phyloP scores from a whole-genome alignment of 257 asterid species.

The Pogostemon cablin region DNA sequence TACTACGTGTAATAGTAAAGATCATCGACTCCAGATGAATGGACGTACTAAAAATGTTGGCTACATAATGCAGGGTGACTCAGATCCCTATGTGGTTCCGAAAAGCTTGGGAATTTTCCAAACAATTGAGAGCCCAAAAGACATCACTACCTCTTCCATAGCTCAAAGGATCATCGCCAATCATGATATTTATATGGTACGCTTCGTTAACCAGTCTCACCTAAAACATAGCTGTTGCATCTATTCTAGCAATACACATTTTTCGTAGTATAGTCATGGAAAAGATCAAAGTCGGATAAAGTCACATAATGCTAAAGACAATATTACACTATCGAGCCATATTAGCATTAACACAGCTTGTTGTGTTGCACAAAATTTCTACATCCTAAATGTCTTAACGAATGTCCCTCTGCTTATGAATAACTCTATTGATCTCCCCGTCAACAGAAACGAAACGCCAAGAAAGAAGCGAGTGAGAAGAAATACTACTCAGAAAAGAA shows the following conservation, averaged over 20 bases:
- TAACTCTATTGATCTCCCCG: background rate
- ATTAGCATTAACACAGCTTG: background rate
- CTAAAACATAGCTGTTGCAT: conserved; percentile 2
- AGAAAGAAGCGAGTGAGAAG: conserved; percentile 89
- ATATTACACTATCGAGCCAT: background rate
- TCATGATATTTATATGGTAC: conserved; percentile 77
- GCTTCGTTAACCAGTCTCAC: conserved; percentile 11
- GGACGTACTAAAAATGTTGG: conserved; percentile 26
- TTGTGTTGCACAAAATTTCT: background rate
- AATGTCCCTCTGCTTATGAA: background rate
- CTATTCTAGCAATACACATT: background rate
- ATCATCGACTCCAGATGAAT: background rate
- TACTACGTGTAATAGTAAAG: background rate
- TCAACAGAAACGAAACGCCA: conserved; percentile 82
- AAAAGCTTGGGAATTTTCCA: conserved; percentile 76
- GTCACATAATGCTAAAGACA: background rate
- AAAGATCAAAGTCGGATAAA: background rate
- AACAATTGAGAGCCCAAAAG: conserved; percentile 73
- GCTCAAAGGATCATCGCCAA: conserved; percentile 86
- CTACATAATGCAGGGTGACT: conserved; percentile 54
- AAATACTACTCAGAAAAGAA: conserved; percentile 77
- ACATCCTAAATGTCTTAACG: background rate
- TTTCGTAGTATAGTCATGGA: background rate
- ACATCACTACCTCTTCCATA: conserved; percentile 75
- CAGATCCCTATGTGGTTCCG: conserved; percentile 78